These are phyloP conservation scores for Fonsecaea pedrosoi DNA, from an alignment of 2,329 filamentous ascomycete species.

Conservation along the genomic window DNA sequence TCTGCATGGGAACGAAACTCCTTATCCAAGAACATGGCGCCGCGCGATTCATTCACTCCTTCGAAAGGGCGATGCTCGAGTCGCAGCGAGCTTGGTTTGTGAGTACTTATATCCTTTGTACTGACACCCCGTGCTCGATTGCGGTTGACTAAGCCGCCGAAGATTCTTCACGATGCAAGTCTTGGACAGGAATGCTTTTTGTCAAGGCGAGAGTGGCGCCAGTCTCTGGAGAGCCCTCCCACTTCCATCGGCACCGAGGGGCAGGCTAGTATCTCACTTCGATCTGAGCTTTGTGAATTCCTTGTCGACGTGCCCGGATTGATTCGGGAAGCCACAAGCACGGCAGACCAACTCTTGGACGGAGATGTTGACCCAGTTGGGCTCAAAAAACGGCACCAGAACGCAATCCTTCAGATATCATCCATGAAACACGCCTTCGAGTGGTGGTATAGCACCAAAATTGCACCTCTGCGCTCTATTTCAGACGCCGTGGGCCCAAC, in stretches of 20 bases:
- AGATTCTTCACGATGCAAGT: slow-evolving; percentile 29
- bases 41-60: slow-evolving; percentile 18
- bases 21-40: slow-evolving; percentile 30
- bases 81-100: slow-evolving; percentile 36
- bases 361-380: neutral
- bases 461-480: slow-evolving; percentile 1
- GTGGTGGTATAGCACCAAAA: slow-evolving; percentile 20
- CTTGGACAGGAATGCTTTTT: slow-evolving; percentile 28
- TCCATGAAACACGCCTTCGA: slow-evolving; percentile 15
- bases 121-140: neutral
- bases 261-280: slow-evolving; percentile 22
- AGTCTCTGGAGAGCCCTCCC: slow-evolving; percentile 9
- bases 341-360: neutral
- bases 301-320: slow-evolving; percentile 30
- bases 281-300: slow-evolving; percentile 30
- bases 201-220: slow-evolving; percentile 26
- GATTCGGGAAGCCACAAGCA: slow-evolving; percentile 7
- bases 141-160: neutral
- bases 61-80: slow-evolving; percentile 35
- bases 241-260: neutral
- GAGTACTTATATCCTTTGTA: neutral
- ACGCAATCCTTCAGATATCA: neutral
- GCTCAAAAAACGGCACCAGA: slow-evolving; percentile 6
- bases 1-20: slow-evolving; percentile 28
- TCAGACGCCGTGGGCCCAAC: neutral